Base-by-base conservation (phyloP, 176 grass and related monocot species). In the Carex cristatella region DNA sequence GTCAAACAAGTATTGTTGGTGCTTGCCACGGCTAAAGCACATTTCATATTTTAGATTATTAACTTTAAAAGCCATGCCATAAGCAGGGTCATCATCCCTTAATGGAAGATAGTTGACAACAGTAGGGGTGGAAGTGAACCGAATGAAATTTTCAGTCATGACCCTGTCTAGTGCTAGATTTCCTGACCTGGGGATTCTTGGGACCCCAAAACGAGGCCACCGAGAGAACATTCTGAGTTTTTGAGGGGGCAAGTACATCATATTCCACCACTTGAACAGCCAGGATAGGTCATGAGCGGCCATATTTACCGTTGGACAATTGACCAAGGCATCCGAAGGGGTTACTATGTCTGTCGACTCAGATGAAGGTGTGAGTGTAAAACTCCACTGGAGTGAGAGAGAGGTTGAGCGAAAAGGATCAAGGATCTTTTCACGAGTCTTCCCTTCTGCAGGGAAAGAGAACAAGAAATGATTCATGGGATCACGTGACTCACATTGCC, bases 101-200 rank as follows among this genome's bases (percentile, higher is more conserved):
- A 98, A 82, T 16, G 95, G 86, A 71, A 87, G 78, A 84, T 94
- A 88, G 31, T 83, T 90, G 77, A 98, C 91, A 70, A 84, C 82
- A 63, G 91, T 82, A 27, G 86, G 62, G 46, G 85, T 89, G 62
- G 88, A 73, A 90, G 92, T 91, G 76, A 94, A 90, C 62, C 93
- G 89, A 85, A 98, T 92, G 85, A 90, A 98, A 85, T 94, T 92
- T 85, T 98, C 95, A 27, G 95, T 98, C 95, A 98, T 94, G 86
- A 98, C 93, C 90, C 89, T 98, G 86, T 98, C 95, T 84, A 98
- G 84, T 84, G 95, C 87, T 55, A 98, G 84, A 74, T 98, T 98
- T 81, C 95, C 95, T 81, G 95, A 98, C 44, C 95, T 92, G 65
- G 84, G 60, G 82, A 98, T 65, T 87, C 95, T 94, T 51, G 95